Evolutionary conservation across 2,329 filamentous ascomycete genomes (phyloP), one percentile per base, ranked within the genome.

Genomic region (Triangularia verruculosa): DNA sequence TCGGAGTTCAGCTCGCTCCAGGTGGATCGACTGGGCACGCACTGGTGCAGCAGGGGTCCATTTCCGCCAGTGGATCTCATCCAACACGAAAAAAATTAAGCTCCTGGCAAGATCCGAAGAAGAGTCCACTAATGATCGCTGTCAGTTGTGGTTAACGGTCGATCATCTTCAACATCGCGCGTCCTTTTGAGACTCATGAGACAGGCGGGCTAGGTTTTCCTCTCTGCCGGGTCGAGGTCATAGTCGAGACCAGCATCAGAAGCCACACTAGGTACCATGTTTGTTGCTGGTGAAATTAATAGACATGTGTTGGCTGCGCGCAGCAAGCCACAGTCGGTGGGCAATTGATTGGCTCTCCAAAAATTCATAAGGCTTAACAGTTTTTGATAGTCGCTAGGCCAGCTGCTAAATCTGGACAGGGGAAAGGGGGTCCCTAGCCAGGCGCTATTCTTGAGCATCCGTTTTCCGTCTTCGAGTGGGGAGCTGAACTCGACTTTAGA

Each of bases 1-100:
- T 47, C 39, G 51, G 51, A 54, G 11, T 11, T 24, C 51, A 54
- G 51, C 51, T 54, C 25, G 20, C 15, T 28, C 51, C 51, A 54
- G 20, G 51, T 27, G 51, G 51, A 54, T 28, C 25, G 22, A 7
- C 51, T 24, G 51, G 25, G 25, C 20, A 28, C 15, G 25, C 20
- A 28, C 15, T 28, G 22, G 27, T 54, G 25, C 25, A 54, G 25
- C 51, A 54, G 51, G 51, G 51, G 51, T 24, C 51, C 51, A 28
- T 54, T 28, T 17, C 8, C 27, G 24, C 22, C 13, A 12, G 51
- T 54, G 51, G 51, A 54, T 54, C 51, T 25, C 51, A 54, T 54
- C n/a, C 51, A 54, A 54, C 22, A 54, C 51, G 51, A 54, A 54
- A 53, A 47, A 53, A 54, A 54, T 47, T 54, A 54, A 54, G 51